Evolutionary conservation across 495 filamentous ascomycete species (phyloP), one percentile per base, ranked within the genome.

Genomic region (Hypoxylon intermedium): DNA sequence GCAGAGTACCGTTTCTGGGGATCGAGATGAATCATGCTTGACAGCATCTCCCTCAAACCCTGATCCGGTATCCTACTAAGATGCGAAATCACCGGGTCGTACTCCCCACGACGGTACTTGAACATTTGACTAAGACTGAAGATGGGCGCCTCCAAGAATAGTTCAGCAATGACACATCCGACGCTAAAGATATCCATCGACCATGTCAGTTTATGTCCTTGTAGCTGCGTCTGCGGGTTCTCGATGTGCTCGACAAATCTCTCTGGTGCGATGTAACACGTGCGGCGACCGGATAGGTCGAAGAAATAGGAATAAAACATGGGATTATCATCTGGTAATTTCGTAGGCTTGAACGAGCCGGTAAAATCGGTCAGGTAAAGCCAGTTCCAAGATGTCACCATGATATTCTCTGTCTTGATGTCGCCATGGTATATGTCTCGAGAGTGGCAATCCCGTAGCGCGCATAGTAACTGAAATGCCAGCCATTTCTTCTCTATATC

Each of bases 371-470:
- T 85, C 9, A 99, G 84, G 72, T 97, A 98, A 11, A 99, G 86
- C 95, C 95, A 99, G 75, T 98, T 97, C 95, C 95, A 99, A 20
- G 95, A 97, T 0, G 95, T 99, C 36, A 98, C 93, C 44, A 99
- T 79, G 23, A 91, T 84, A 65, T 98, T 99, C 74, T 98, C 93
- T 0, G 94, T 92, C 75, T 99, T 99, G 75, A 99, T 97, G 71
- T 99, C 95, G 30, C 95, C 95, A 72, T 99, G 95, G 72, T 90
- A 97, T 46, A 98, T 80, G 56, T 92, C 89, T n/a, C 89, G 81
- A 36, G 87, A 79, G 74, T 99, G 95, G 64, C 91, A 97, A 69
- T 99, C 95, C 28, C 93, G 85, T 48, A 98, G 78, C 6, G 90
- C 94, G 72, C 91, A 96, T 7, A 99, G 82, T 7, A 99, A 83